Evolutionary conservation across 2,329 filamentous ascomycete genomes (phyloP).

Genomic region (Microcyclosporella mali): DNA sequence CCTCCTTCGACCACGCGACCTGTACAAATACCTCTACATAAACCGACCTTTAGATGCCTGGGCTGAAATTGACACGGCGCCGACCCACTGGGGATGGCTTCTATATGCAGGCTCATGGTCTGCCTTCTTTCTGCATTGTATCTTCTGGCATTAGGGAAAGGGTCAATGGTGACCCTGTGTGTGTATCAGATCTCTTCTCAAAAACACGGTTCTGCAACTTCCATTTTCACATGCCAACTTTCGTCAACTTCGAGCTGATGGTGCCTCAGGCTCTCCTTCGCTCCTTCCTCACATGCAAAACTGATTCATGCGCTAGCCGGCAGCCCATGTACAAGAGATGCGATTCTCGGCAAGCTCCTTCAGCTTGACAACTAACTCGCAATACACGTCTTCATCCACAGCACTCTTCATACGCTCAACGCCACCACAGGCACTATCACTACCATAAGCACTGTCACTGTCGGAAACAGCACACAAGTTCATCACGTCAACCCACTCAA

Average conservation of each 20-base stretch:
- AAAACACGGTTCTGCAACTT: neutral
- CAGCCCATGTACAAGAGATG: too few species aligned
- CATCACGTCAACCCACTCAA: too few species aligned
- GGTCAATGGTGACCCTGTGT: conserved; percentile 6
- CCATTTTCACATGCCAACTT: neutral
- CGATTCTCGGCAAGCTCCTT: too few species aligned
- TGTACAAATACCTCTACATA: conserved; percentile 9
- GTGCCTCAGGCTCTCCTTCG: neutral
- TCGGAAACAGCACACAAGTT: too few species aligned
- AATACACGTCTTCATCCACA: too few species aligned
- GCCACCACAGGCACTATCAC: too few species aligned
- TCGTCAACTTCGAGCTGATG: neutral
- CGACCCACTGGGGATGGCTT: conserved; percentile 1
- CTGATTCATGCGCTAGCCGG: too few species aligned
- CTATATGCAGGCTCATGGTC: conserved; percentile 1
- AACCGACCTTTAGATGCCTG: conserved; percentile 7
- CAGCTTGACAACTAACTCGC: too few species aligned
- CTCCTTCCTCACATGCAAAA: neutral
- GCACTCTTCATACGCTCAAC: too few species aligned
- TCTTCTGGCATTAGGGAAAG: conserved; percentile 7
- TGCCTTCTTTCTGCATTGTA: conserved; percentile 3
- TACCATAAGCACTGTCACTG: too few species aligned
- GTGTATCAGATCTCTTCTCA: conserved; percentile 10
- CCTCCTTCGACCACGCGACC: conserved; percentile 1
- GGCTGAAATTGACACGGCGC: conserved; percentile 9